A percentile compares a stretch with the other conserved stretches of the same genome.
Evolutionary conservation across 116 monocot genomes (phyloP).

Genomic region (Phalaenopsis hybrid): DNA sequence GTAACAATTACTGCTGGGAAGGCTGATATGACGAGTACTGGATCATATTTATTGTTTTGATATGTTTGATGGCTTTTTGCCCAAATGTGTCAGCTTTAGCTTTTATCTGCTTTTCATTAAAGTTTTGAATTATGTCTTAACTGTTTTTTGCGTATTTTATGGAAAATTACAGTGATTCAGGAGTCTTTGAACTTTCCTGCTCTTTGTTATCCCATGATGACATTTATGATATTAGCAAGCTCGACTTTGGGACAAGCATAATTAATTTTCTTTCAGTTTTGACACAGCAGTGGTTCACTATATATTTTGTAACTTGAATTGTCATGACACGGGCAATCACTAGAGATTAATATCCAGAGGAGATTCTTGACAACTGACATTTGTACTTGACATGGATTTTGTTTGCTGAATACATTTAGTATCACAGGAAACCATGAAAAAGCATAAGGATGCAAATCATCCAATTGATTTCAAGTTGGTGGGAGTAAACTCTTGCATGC

Average conservation of each 20-base stretch:
- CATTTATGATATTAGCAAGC: not conserved
- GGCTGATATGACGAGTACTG: not conserved
- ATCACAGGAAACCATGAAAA: no score
- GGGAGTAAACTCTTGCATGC: no score
- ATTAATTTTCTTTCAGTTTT: not conserved
- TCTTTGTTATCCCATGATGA: not conserved
- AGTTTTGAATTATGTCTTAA: not conserved
- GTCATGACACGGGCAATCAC: no score
- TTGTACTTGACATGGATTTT: not conserved
- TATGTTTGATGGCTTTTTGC: not conserved
- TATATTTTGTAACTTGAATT: not conserved
- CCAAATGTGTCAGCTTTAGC: not conserved
- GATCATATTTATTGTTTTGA: not conserved
- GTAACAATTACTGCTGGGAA: not conserved
- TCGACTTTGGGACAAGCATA: not conserved
- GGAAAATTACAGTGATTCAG: not conserved
- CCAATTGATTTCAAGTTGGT: no score
- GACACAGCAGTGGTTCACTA: not conserved
- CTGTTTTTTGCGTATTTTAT: not conserved
- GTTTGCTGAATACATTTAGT: not conserved
- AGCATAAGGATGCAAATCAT: no score
- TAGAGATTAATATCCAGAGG: not conserved
- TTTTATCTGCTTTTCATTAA: not conserved
- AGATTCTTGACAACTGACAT: not conserved
- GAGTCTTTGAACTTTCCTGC: not conserved